These are phyloP conservation scores for Anastatica hierochuntica DNA, from an alignment of 345 rosid species.

Conservation along the genomic window DNA sequence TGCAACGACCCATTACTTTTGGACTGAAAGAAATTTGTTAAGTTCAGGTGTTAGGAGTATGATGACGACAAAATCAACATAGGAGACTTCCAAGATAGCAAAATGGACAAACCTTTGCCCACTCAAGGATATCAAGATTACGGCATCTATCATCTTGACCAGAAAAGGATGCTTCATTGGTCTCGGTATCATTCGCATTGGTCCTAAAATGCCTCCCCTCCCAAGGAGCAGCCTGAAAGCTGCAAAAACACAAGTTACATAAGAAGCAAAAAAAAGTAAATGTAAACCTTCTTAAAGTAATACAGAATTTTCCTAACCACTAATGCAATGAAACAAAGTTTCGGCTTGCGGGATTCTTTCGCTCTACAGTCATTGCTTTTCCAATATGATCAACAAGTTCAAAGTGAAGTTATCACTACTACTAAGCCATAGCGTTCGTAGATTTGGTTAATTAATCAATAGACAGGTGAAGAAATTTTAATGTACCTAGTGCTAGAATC, in stretches of 20 bases:
- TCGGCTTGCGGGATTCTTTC: not conserved
- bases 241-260: conserved; percentile 28
- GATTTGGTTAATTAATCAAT: not conserved
- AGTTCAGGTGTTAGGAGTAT: not conserved
- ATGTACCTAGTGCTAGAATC: conserved; percentile 70
- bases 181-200: conserved; percentile 62
- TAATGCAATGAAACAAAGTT: not conserved
- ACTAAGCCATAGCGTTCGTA: not conserved
- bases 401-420: not conserved
- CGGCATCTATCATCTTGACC: conserved; percentile 72
- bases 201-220: conserved; percentile 58
- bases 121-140: conserved; percentile 67
- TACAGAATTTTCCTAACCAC: not conserved
- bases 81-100: conserved; percentile 3
- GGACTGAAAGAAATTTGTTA: conserved; percentile 38
- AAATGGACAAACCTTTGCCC: conserved; percentile 70
- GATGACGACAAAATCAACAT: not conserved
- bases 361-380: not conserved
- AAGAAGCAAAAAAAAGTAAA: not conserved
- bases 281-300: no score
- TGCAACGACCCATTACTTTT: conserved; percentile 71
- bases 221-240: conserved; percentile 67
- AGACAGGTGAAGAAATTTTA: conserved; percentile 1
- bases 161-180: conserved; percentile 73
- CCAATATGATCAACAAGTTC: not conserved